Conservation (phyloP, 2,329 filamentous ascomycete species). For the Colletotrichum cordylinicola region DNA sequence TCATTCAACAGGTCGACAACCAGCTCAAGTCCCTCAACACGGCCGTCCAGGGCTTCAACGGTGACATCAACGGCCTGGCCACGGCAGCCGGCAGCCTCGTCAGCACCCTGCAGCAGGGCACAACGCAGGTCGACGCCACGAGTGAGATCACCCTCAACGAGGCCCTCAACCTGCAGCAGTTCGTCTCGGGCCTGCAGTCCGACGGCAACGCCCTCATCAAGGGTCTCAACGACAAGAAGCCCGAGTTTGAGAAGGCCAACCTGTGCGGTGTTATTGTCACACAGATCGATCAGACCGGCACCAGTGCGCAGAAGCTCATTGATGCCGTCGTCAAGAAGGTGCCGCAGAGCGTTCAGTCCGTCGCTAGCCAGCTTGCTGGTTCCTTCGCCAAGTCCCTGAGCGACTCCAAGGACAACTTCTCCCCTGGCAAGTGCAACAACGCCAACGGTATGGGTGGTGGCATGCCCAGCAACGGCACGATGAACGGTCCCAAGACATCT, state of each 20-base stretch:
- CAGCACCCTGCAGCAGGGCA: slow-evolving; percentile 22
- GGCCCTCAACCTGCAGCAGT: slow-evolving; percentile 20
- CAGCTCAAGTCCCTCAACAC: slow-evolving; percentile 26
- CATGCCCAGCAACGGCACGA: slow-evolving; percentile 23
- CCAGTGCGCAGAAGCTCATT: slow-evolving; percentile 31
- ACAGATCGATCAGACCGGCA: slow-evolving; percentile 29
- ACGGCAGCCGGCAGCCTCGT: slow-evolving; percentile 26
- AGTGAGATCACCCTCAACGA: slow-evolving; percentile 24
- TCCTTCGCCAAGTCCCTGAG: slow-evolving; percentile 28
- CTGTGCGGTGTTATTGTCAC: slow-evolving; percentile 30
- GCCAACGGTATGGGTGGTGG: slow-evolving; percentile 25
- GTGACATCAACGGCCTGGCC: slow-evolving; percentile 24
- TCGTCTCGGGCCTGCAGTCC: slow-evolving; percentile 27
- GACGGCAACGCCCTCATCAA: slow-evolving; percentile 28
- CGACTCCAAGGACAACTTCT: slow-evolving; percentile 30
- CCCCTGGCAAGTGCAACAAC: slow-evolving; percentile 31
- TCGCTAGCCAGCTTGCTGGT: slow-evolving; percentile 30
- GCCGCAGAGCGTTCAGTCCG: slow-evolving; percentile 29
- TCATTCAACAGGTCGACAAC: slow-evolving; percentile 21
- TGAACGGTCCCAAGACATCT: not conserved
- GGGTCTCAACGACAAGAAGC: slow-evolving; percentile 31
- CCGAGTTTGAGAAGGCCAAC: slow-evolving; percentile 30
- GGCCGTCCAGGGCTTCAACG: slow-evolving; percentile 29
- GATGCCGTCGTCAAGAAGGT: slow-evolving; percentile 34
- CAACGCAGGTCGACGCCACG: slow-evolving; percentile 10